phyloP scores from a whole-genome alignment of 2,329 filamentous ascomycete genomes.

The Colletotrichum viniferum region DNA sequence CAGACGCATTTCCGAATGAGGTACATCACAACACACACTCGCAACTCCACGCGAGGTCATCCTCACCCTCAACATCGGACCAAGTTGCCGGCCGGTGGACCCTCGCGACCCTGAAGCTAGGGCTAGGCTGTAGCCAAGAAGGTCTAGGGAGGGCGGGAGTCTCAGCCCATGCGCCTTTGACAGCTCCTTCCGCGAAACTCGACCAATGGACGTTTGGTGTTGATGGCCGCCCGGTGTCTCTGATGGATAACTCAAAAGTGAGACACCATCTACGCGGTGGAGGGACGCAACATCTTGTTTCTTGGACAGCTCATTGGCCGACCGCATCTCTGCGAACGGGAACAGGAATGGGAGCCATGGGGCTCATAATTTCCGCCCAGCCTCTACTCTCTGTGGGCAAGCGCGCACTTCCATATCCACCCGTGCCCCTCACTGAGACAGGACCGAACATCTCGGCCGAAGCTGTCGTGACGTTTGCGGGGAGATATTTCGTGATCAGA shows the following conservation, averaged over 20 bases:
- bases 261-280: neutral
- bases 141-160: conserved; percentile 12
- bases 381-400: neutral
- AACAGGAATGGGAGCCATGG: neutral
- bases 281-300: conserved; percentile 1
- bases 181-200: neutral
- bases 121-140: conserved; percentile 1
- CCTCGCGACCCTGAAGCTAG: neutral
- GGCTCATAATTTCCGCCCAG: neutral
- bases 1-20: neutral
- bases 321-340: conserved; percentile 18
- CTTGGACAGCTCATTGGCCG: neutral
- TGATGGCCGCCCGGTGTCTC: neutral
- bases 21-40: neutral
- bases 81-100: neutral
- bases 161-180: conserved; percentile 6
- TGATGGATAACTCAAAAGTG: neutral
- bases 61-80: neutral
- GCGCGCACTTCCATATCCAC: neutral
- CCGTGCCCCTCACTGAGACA: neutral
- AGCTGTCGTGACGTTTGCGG: conserved; percentile 14
- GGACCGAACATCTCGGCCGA: neutral
- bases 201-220: neutral
- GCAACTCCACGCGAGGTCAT: neutral
- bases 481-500: neutral